Percentiles rank a stretch among this genome's conserved stretches.
Conservation (phyloP, 1,284 basidiomycete species). For the Cryptococcus sp. region DNA sequence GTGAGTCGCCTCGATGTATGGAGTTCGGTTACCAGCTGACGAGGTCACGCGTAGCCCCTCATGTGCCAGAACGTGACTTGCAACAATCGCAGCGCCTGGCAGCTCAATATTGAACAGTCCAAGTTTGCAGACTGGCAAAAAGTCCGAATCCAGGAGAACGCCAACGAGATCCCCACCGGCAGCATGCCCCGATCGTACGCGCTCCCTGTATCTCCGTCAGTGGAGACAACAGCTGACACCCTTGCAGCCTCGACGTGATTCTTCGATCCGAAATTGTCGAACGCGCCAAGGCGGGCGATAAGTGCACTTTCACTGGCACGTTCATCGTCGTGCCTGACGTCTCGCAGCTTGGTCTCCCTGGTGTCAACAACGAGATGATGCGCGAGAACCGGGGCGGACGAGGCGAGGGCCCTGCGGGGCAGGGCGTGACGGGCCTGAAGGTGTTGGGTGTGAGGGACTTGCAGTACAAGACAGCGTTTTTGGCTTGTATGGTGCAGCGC, state of each 20-base stretch:
- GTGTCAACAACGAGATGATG: constrained; percentile 90
- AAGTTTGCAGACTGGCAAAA: constrained; percentile 99
- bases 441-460: constrained; percentile 90
- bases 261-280: constrained; percentile 94
- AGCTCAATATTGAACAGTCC: constrained; percentile 91
- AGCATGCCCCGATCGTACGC: constrained; percentile 80
- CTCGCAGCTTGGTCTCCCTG: constrained; percentile 89
- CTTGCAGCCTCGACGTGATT: constrained; percentile 78
- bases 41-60: constrained; percentile 61
- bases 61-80: constrained; percentile 92
- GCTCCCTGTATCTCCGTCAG: not conserved
- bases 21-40: not conserved
- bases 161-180: constrained; percentile 97
- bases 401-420: constrained; percentile 68
- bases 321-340: constrained; percentile 99
- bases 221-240: not conserved
- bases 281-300: constrained; percentile 96
- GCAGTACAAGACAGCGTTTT: constrained; percentile 97
- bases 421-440: constrained; percentile 91
- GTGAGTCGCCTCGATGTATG: constrained; percentile 53
- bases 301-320: constrained; percentile 95
- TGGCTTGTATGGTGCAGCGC: constrained; percentile 96
- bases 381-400: constrained; percentile 70
- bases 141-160: constrained; percentile 97
- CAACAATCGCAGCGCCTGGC: constrained; percentile 85